phyloP scores from a whole-genome alignment of 163 green algal species.

The Picocystis sp. region DNA sequence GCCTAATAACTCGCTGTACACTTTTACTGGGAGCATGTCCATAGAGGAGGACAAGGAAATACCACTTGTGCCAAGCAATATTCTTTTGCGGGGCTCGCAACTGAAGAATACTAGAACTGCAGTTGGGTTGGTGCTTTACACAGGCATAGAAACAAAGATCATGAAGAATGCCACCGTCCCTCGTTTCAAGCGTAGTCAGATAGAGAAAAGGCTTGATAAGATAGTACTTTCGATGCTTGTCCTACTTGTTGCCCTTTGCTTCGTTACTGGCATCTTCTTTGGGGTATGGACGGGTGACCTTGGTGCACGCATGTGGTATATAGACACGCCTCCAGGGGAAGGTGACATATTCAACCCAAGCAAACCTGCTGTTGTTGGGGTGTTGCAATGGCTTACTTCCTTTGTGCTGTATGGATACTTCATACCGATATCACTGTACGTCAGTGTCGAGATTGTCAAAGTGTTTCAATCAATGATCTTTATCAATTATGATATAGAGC shows the following conservation, averaged over 20 bases:
- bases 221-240: conserved; percentile 73
- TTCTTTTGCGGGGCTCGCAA: conserved; percentile 54
- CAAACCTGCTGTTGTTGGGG: conserved; percentile 20
- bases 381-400: conserved; percentile 53
- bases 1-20: conserved; percentile 76
- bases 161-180: conserved; percentile 66
- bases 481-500: conserved; percentile 52
- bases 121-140: conserved; percentile 54
- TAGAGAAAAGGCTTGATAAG: conserved; percentile 65
- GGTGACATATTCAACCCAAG: background rate
- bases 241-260: conserved; percentile 51
- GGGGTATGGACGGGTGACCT: conserved; percentile 29
- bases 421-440: conserved; percentile 86
- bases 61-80: conserved; percentile 1
- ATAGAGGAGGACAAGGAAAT: conserved; percentile 1
- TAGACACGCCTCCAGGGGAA: background rate
- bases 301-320: background rate
- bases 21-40: conserved; percentile 66
- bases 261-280: conserved; percentile 39
- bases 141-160: conserved; percentile 76
- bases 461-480: conserved; percentile 44
- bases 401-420: conserved; percentile 82
- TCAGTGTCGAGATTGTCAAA: conserved; percentile 85
- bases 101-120: conserved; percentile 62
- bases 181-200: conserved; percentile 58